Percentiles rank a stretch among this genome's conserved stretches.
These are phyloP conservation scores for Taxillus chinensis DNA, from an alignment of 164 flowering plant species.

Conservation along the genomic window DNA sequence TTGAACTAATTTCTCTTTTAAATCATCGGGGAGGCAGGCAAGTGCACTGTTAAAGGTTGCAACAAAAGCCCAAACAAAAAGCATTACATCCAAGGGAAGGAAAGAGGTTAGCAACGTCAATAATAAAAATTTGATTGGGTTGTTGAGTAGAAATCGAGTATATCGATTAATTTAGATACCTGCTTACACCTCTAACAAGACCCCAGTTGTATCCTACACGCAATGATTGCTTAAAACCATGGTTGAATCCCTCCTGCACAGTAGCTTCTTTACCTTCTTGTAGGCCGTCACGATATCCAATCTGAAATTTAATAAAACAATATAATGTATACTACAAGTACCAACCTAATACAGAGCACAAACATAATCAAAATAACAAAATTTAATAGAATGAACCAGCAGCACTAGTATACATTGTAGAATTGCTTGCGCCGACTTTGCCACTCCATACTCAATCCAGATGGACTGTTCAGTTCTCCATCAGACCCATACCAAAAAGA, in stretches of 20 bases:
- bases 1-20: constrained; percentile 43
- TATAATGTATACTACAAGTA: too few relatives aligned
- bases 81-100: not conserved
- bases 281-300: constrained; percentile 86
- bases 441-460: constrained; percentile 67
- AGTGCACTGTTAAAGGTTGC: constrained; percentile 34
- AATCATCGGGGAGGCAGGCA: constrained; percentile 48
- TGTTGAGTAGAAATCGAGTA: not conserved
- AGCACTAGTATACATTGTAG: constrained; percentile 39
- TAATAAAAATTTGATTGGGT: too few relatives aligned
- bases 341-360: not conserved
- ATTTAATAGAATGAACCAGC: not conserved
- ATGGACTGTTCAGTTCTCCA: constrained; percentile 19
- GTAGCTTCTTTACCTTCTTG: constrained; percentile 69
- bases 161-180: constrained; percentile 31
- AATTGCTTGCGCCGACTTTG: constrained; percentile 45
- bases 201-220: constrained; percentile 64
- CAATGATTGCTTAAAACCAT: constrained; percentile 71
- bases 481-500: constrained; percentile 24
- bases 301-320: constrained; percentile 16
- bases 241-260: constrained; percentile 75
- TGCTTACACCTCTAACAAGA: constrained; percentile 65
- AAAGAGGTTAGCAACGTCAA: too few relatives aligned
- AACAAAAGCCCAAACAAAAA: not conserved
- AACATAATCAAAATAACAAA: not conserved